Conservation (phyloP, 208 protist species). For the Herpetomonas tarakana region DNA sequence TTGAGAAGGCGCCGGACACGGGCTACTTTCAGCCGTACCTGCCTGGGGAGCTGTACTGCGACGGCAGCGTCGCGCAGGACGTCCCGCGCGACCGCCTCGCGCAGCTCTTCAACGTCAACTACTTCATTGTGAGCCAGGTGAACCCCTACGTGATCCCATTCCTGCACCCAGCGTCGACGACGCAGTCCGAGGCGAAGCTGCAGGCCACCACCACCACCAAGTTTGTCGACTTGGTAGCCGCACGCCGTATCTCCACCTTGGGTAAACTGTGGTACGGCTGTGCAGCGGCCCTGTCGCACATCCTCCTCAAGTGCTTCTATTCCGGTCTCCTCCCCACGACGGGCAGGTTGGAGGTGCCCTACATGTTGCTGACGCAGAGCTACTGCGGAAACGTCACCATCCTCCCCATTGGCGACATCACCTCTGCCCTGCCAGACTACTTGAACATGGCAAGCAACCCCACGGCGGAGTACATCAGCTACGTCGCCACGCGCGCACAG, state of each 20-base stretch:
- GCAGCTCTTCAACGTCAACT: constrained; percentile 74
- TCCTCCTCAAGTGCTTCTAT: constrained; percentile 41
- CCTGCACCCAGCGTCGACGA: constrained; percentile 29
- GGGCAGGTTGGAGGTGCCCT: constrained; percentile 30
- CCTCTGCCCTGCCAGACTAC: constrained; percentile 55
- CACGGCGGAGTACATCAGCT: constrained; percentile 56
- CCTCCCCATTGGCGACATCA: constrained; percentile 45
- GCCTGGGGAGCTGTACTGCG: constrained; percentile 56
- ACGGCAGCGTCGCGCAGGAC: constrained; percentile 60
- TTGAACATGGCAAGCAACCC: constrained; percentile 67
- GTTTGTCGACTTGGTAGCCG: neutral
- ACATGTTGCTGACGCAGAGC: constrained; percentile 42
- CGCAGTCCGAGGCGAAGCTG: neutral
- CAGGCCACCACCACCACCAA: neutral
- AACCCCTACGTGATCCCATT: constrained; percentile 86
- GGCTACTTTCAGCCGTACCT: constrained; percentile 45
- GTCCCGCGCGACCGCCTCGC: constrained; percentile 57
- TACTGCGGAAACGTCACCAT: constrained; percentile 74
- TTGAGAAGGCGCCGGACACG: constrained; percentile 39
- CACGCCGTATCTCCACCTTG: neutral
- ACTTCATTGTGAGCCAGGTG: constrained; percentile 75
- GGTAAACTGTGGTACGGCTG: constrained; percentile 24
- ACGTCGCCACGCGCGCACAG: constrained; percentile 35
- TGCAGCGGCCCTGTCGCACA: constrained; percentile 25
- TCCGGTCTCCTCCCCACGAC: constrained; percentile 34